Base-by-base conservation (phyloP, 257 asterid species). In the Coffea eugenioides region DNA sequence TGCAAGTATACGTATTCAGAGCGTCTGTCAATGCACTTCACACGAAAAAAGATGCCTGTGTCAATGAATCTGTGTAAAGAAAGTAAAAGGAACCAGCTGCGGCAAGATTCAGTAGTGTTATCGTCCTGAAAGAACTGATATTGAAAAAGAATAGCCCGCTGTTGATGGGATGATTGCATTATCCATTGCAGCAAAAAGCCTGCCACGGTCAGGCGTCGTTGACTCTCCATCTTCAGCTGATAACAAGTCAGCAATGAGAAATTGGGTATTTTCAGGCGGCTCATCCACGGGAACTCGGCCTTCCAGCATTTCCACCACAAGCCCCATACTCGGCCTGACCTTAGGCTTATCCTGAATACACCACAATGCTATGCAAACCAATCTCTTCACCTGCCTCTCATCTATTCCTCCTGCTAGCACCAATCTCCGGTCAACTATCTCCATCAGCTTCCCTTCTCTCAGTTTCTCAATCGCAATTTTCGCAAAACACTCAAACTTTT, bases 231-330 rank as follows among this genome's bases (percentile, higher is more conserved):
- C 89, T 0, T 83, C 89, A 43, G 80, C 87, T 6, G 78, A 71
- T 56, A 91, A 61, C 23, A 92, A 74, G 77, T 93, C 94, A 14
- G 86, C 88, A 1, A 90, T 70, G 0, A 88, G 79, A 92, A 90
- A 89, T 73, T 85, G 85, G 2, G 91, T 83, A 2, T 83, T 31
- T 31, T 31, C 82, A 13, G 90, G 91, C 0, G 97, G 94, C 43
- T 85, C 88, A 39, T 90, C 91, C 54, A 92, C 83, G 0, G 75
- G 70, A n/a, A 45, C 83, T 23, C 93, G 88, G 31, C 94, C 92
- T 75, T 92, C 96, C 0, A 93, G 72, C 98, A 93, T 93, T n/a
- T 93, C 98, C 46, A 93, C 97, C 51, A 93, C 97, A 27, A 20
- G 75, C 12, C 80, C 81, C 98, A 93, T 93, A 49, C 83, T 88